Base-by-base conservation (phyloP, 345 rosid genomes). In the Syzygium jambos region DNA sequence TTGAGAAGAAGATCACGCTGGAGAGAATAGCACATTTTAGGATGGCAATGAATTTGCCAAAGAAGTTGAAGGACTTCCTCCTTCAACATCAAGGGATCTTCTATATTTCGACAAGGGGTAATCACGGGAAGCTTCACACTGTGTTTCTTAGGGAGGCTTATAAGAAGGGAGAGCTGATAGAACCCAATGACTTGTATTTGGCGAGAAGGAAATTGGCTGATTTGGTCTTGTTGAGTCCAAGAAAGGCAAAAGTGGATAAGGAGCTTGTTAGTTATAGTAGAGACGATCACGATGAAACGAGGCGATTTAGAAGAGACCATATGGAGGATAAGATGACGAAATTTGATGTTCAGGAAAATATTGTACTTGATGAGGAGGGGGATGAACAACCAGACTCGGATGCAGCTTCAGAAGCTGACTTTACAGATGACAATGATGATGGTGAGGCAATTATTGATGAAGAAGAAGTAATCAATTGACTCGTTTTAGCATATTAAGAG, bases 21-120 rank as follows among this genome's bases (percentile, higher is more conserved):
- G 99, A 94, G 95, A 95, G 98, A 90, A 96, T 96, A 3, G 98
- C 98, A 1, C 99, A 96, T 92, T 96, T 98, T 88, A 94, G 96
- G 91, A 89, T 93, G 91, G 96, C 95, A 0, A 92, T 96, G 97
- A 86, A 92, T 90, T 92, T 98, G 89, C 99, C 99, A 0, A 93
- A 94, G 89, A 98, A 93, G 88, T 87, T 98, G 93, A 98, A 98
- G 90, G 97, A 94, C 53, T 98, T 98, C 91, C 92, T 94, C 86
- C 93, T 96, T 84, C 97, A 96, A 88, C 98, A 95, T 89, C 99
- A 96, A 88, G 99, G 98, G 89, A 94, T 96, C 43, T 98, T 98
- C 88, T 98, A 98, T 85, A 93, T 98, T 16, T 98, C 99, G 0
- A 98, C 99, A 0, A 93, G 99, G 89, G 99, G 99, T 86, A 96